Conservation (phyloP, 257 asterid species). For the Sherardia arvensis region DNA sequence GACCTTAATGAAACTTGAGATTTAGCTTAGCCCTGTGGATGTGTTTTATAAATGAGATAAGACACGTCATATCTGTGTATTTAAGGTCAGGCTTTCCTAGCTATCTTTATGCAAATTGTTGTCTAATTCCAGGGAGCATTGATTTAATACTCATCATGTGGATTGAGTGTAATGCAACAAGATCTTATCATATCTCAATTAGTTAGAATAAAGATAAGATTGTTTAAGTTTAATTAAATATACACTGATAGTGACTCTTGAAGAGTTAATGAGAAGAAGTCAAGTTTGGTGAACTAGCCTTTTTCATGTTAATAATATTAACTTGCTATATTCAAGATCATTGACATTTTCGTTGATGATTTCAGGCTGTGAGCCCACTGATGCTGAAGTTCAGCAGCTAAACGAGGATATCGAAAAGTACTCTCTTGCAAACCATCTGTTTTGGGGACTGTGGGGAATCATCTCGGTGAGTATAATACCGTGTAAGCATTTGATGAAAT, state of each 20-base stretch:
- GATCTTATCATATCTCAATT: too few relatives aligned
- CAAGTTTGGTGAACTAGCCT: neutral
- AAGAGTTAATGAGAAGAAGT: neutral
- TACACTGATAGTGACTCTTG: neutral
- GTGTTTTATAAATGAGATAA: neutral
- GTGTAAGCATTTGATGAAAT: neutral
- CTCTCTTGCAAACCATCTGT: constrained; percentile 76
- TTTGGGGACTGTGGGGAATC: constrained; percentile 97
- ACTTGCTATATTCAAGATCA: neutral
- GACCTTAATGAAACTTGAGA: neutral
- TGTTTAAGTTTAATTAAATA: neutral
- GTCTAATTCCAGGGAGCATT: neutral
- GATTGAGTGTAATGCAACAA: neutral
- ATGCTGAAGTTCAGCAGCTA: constrained; percentile 36
- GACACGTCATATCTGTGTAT: neutral
- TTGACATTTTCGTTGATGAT: constrained; percentile 6
- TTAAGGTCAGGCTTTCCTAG: neutral
- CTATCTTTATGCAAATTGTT: neutral
- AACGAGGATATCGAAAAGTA: constrained; percentile 52
- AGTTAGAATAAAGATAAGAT: neutral
- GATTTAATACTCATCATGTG: neutral
- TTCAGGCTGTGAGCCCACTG: constrained; percentile 47
- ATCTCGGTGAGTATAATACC: constrained; percentile 53
- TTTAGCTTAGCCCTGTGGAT: neutral
- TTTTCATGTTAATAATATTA: neutral